Base-by-base conservation (phyloP, 768 basidiomycete species). In the Suillus subaureus region DNA sequence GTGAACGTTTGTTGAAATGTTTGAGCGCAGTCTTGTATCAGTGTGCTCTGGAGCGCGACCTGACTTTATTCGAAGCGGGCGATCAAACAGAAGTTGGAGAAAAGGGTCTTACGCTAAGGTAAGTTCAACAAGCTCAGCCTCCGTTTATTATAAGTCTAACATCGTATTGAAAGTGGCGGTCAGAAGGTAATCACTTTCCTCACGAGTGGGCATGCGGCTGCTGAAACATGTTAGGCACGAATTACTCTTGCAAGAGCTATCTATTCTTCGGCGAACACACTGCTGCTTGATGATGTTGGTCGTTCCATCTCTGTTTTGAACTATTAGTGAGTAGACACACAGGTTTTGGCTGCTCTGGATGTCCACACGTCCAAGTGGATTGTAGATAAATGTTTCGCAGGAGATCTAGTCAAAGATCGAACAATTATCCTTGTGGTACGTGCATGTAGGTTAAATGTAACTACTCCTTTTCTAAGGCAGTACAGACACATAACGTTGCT, bases 41-140 rank as follows among this genome's bases (percentile, higher is more conserved):
- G 54, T 82, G 81, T 64, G 79, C 78, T 4, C 70, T 86, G 4
- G 74, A 79, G 64, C 79, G 77, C 26, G 84, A 86, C 70, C 67
- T 86, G 8, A 74, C 73, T 40, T 70, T 84, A 6, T 82, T 85
- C 64, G 80, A 82, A 33, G 88, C 88, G 28, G 89, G 89, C 0
- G 90, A 91, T 71, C 70, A 80, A 45, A 90, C 89, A 0, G 89
- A 92, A 76, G 86, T 91, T 31, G 89, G 90, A 9, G 89, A 92
- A 72, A 89, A 88, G 70, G 89, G 89, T 2, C 73, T 88, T 11
- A 90, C 87, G 1, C 69, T 87, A 39, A 81, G 79, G 79, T 79
- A 51, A 37, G 68, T 18, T 9, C 11, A 28, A 40, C 12, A 7
- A 21, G 16, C 45, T 35, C 54, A 58, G 16, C 31, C 23, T 43